phyloP scores from a whole-genome alignment of 108 stramenopile species.

The Nitzschia inconspicua region DNA sequence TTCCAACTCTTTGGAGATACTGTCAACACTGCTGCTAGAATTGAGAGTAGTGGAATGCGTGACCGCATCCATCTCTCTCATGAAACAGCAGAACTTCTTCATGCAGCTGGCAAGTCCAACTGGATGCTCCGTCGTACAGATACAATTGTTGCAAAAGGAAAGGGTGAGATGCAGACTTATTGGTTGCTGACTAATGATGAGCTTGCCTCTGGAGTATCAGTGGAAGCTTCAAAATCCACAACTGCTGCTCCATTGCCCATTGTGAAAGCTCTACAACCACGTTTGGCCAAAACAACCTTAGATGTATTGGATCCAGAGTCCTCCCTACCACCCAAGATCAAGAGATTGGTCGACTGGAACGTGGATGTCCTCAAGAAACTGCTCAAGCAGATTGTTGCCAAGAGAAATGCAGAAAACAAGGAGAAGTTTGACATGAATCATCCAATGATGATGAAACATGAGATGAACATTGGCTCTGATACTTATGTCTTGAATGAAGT shows the following conservation, averaged over 20 bases:
- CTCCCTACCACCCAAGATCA: constrained; percentile 7
- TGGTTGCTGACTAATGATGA: constrained; percentile 31
- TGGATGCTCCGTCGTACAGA: constrained; percentile 42
- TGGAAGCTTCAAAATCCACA: neutral
- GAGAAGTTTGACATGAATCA: constrained; percentile 5
- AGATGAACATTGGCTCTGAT: constrained; percentile 12
- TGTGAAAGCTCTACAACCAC: constrained; percentile 3
- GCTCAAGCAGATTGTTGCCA: constrained; percentile 15
- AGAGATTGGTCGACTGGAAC: constrained; percentile 34
- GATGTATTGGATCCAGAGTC: constrained; percentile 13
- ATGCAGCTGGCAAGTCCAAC: constrained; percentile 29
- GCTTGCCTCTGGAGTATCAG: neutral
- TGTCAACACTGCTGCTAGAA: constrained; percentile 60
- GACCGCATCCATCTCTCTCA: constrained; percentile 46
- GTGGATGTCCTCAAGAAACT: constrained; percentile 25
- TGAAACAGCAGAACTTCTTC: constrained; percentile 47
- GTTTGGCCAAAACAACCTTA: neutral
- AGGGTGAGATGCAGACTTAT: constrained; percentile 58
- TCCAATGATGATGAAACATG: constrained; percentile 7
- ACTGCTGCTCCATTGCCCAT: constrained; percentile 1
- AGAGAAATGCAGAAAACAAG: neutral
- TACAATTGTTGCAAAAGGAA: constrained; percentile 54
- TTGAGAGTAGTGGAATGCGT: constrained; percentile 50
- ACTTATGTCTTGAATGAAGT: constrained; percentile 28
- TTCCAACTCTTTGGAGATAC: constrained; percentile 76